A percentile compares a stretch with the other conserved stretches of the same genome.
phyloP scores from a whole-genome alignment of 306 rosid genomes.

The Lablab purpureus region DNA sequence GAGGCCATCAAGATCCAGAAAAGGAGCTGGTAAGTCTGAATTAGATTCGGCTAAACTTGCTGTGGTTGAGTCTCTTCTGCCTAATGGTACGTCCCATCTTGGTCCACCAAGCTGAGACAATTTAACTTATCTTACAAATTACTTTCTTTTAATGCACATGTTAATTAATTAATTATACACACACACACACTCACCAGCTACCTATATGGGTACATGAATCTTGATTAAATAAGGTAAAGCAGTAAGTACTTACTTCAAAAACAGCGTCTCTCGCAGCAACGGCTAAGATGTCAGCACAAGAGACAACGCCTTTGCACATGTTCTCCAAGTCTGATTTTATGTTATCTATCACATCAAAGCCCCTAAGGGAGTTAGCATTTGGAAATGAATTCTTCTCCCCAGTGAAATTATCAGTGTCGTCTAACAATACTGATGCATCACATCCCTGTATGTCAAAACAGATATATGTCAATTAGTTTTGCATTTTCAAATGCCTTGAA shows the following conservation, averaged over 20 bases:
- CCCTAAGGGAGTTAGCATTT: conserved; percentile 53
- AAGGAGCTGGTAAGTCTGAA: conserved; percentile 58
- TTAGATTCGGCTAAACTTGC: conserved; percentile 54
- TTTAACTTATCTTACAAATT: background rate
- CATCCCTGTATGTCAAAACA: conserved; percentile 55
- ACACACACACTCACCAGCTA: too few relatives aligned
- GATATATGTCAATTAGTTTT: background rate
- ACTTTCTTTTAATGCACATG: background rate
- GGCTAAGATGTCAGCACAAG: conserved; percentile 64
- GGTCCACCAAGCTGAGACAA: conserved; percentile 50
- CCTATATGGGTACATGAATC: too few relatives aligned
- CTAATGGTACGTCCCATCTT: conserved; percentile 52
- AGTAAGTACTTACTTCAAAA: conserved; percentile 42
- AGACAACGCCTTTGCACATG: conserved; percentile 52
- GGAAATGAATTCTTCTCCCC: conserved; percentile 59
- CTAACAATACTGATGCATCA: conserved; percentile 64
- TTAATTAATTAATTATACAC: background rate
- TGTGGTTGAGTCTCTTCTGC: conserved; percentile 65
- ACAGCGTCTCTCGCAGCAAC: conserved; percentile 62
- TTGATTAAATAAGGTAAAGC: too few relatives aligned
- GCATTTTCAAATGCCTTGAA: too few relatives aligned
- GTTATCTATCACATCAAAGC: conserved; percentile 58
- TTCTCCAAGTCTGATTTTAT: conserved; percentile 51
- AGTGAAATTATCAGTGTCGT: conserved; percentile 46
- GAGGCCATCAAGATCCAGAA: conserved; percentile 50